These are phyloP conservation scores for Willaertia magna DNA, from an alignment of 208 protist genomes.

Conservation along the genomic window DNA sequence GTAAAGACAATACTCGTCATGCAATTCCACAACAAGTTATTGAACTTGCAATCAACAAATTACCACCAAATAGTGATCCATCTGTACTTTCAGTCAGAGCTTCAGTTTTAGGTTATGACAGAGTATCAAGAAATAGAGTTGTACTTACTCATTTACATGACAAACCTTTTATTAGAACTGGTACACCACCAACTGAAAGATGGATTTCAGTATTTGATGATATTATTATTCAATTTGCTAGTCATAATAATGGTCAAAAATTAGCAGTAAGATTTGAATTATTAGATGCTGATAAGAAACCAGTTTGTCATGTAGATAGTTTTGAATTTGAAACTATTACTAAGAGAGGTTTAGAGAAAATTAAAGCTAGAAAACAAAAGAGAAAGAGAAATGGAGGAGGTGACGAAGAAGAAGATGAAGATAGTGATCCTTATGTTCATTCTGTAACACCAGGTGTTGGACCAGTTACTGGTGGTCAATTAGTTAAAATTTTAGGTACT, in stretches of 20 bases:
- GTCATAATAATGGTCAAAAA: conserved; percentile 2
- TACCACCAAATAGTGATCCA: background rate
- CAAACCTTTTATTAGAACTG: background rate
- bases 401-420: background rate
- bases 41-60: background rate
- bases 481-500: background rate
- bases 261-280: background rate
- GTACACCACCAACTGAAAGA: background rate
- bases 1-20: background rate
- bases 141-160: background rate
- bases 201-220: background rate
- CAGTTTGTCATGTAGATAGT: background rate
- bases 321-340: conserved; percentile 10
- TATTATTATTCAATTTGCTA: background rate
- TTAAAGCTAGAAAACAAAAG: background rate
- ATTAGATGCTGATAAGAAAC: background rate
- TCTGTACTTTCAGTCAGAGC: background rate
- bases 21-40: background rate
- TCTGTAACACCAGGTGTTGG: background rate
- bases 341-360: conserved; percentile 4
- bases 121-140: background rate
- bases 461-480: background rate
- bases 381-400: background rate
- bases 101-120: background rate
- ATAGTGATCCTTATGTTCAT: background rate